A percentile compares a stretch with the other conserved stretches of the same genome.
phyloP scores from a whole-genome alignment of 768 basidiomycete genomes.

The Rhizopogon vesiculosus region DNA sequence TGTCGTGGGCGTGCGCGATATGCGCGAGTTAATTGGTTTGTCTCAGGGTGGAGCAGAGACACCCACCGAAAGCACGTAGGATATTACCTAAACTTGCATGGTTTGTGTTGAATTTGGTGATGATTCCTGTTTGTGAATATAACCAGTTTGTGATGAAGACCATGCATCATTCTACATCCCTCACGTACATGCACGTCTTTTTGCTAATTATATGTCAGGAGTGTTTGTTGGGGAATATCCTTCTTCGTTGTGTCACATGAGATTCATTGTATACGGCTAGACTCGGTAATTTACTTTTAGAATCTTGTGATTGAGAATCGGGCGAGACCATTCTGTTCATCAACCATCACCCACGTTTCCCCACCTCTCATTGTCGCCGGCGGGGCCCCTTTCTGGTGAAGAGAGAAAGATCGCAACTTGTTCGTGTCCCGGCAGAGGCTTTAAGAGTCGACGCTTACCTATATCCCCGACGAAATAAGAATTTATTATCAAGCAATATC shows the following conservation, averaged over 20 bases:
- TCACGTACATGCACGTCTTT: constrained; percentile 5
- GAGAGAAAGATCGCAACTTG: neutral
- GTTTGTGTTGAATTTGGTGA: neutral
- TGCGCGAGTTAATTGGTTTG: constrained; percentile 79
- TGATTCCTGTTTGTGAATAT: too few relatives aligned
- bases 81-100: neutral
- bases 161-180: constrained; percentile 7
- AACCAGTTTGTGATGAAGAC: too few relatives aligned
- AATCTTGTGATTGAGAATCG: too few relatives aligned
- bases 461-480: constrained; percentile 4
- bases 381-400: neutral
- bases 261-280: constrained; percentile 1
- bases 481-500: neutral
- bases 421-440: neutral
- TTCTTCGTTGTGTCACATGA: constrained; percentile 8
- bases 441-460: neutral
- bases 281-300: too few relatives aligned
- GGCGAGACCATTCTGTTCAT: too few relatives aligned
- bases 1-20: constrained; percentile 62
- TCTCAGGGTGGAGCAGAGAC: constrained; percentile 25
- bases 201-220: constrained; percentile 3
- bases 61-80: neutral
- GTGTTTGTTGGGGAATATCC: constrained; percentile 4
- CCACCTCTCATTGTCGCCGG: neutral
- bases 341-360: neutral